Percentiles rank a stretch among this genome's conserved stretches.
Conservation (phyloP, 306 rosid species). For the Vigna trinervia region DNA sequence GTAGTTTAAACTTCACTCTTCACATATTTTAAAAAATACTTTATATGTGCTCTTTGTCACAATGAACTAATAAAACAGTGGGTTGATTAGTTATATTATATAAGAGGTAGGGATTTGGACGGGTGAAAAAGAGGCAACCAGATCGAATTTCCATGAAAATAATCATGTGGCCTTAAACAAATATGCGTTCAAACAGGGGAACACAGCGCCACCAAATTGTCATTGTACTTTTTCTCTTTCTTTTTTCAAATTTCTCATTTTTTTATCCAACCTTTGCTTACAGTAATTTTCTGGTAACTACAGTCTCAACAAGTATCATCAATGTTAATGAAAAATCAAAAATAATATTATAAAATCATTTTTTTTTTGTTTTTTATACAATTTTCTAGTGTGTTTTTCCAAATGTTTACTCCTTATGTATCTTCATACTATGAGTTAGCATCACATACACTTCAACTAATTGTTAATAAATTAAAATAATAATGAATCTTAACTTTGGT, state of each 20-base stretch:
- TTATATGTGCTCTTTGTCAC: background rate
- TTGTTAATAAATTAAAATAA: too few species aligned
- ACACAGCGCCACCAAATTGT: constrained; percentile 72
- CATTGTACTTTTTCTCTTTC: constrained; percentile 32
- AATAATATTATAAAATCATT: too few species aligned
- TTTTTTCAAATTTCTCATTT: background rate
- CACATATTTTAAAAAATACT: background rate
- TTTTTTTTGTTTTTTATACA: too few species aligned
- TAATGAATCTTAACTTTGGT: too few species aligned
- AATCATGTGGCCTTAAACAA: constrained; percentile 50
- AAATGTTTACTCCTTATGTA: too few species aligned
- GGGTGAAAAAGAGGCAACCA: constrained; percentile 56
- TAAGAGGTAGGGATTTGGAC: constrained; percentile 51
- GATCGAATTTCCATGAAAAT: constrained; percentile 49
- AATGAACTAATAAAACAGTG: background rate
- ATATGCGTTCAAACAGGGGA: constrained; percentile 46
- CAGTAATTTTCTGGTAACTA: background rate
- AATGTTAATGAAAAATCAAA: background rate
- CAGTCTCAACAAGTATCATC: background rate
- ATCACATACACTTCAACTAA: too few species aligned
- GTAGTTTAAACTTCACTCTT: background rate
- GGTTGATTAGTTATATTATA: constrained; percentile 27
- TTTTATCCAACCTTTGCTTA: background rate
- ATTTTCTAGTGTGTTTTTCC: too few species aligned
- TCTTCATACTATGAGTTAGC: too few species aligned